These are phyloP conservation scores for Yarrowia sp. DNA, from an alignment of 805 yeast genomes.

Conservation along the genomic window DNA sequence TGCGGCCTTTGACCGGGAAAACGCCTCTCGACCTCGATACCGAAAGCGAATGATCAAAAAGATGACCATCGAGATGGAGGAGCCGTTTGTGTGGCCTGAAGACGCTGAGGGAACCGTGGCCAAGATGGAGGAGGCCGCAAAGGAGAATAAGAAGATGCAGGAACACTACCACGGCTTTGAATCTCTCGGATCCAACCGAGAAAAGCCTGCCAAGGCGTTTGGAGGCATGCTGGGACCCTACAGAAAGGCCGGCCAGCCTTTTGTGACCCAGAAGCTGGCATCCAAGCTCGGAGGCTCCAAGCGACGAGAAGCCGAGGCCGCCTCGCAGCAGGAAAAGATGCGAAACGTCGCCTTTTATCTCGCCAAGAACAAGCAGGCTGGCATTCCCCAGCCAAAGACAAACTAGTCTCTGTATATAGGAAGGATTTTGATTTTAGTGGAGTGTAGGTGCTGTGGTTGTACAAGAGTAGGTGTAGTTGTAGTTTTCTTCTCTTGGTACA, in stretches of 20 bases:
- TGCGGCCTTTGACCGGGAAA: slow-evolving; percentile 61
- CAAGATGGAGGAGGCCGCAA: slow-evolving; percentile 38
- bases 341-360: slow-evolving; percentile 14
- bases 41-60: slow-evolving; percentile 81
- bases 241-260: slow-evolving; percentile 61
- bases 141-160: slow-evolving; percentile 51
- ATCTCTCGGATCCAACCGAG: slow-evolving; percentile 57
- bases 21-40: slow-evolving; percentile 60
- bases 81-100: slow-evolving; percentile 94
- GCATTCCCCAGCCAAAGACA: slow-evolving; percentile 20
- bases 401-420: slow-evolving; percentile 16
- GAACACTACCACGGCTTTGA: slow-evolving; percentile 47
- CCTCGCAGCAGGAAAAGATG: slow-evolving; percentile 28
- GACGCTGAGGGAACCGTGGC: slow-evolving; percentile 28
- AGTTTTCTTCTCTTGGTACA: too few species aligned
- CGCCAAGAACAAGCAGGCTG: slow-evolving; percentile 17
- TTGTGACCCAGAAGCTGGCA: slow-evolving; percentile 47
- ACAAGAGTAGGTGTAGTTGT: not conserved
- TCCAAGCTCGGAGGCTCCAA: slow-evolving; percentile 46
- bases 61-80: slow-evolving; percentile 94
- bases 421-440: not conserved
- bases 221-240: slow-evolving; percentile 66
- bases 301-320: slow-evolving; percentile 39
- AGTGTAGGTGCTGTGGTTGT: not conserved
- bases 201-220: slow-evolving; percentile 66